Base-by-base conservation (phyloP, 345 rosid genomes). In the Salix koriyanagi region DNA sequence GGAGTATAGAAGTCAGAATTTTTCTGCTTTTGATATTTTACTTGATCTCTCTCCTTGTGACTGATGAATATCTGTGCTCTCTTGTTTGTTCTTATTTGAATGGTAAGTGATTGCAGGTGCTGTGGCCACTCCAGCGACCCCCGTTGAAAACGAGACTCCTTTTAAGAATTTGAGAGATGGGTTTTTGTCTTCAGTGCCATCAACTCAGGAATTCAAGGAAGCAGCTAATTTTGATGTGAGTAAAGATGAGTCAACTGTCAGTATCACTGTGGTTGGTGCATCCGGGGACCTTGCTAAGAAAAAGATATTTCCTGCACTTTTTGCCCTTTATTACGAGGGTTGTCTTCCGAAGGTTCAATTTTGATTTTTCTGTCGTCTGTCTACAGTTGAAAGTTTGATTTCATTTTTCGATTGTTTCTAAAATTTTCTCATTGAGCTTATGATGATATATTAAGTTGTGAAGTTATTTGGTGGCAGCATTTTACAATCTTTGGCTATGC, bases 201-300 rank as follows among this genome's bases (percentile, higher is more conserved):
- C 92, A 69, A 69, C 84, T 8, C 85, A 85, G 75, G 86, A 85
- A 80, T 74, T 62, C 36, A 85, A 80, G 28, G 87, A 82, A 82
- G 80, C 70, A 62, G 84, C 74, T 68, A 81, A 67, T 58, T 87
- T 85, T 77, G 88, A 87, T 83, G n/a, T 36, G 50, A 83, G 78
- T 79, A 77, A 76, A 65, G 85, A 76, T 60, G 91, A 86, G 85
- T 86, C 97, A 39, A 83, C 97, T 52, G 97, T 96, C 80, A 92
- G 96, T 79, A 96, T 96, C 54, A 90, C 97, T 0, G 92, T 96
- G 25, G 97, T 96, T 74, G 99, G 99, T 79, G 99, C 99, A 52
- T 96, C 99, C 69, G 99, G 99, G 82, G 99, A 96, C 87, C 99
- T 96, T 82, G 99, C 99, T 46, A 96, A 96, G 91, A 96, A 96